Evolutionary conservation across 1,284 basidiomycete species (phyloP), one percentile per base, ranked within the genome.

Genomic region (Thecaphora thlaspeos): DNA sequence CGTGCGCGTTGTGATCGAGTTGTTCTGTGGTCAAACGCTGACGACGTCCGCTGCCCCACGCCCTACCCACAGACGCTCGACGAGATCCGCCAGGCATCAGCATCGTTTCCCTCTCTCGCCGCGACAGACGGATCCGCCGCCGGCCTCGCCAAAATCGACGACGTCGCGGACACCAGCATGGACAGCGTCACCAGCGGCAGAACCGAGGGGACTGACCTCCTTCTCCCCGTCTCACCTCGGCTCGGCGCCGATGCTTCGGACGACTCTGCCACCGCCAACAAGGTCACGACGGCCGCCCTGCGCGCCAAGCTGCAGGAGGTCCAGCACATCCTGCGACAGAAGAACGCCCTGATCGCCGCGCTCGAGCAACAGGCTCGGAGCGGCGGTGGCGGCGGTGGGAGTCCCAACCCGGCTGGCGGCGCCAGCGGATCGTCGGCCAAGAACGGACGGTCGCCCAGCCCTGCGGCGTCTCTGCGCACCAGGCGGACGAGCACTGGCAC

Each of bases 41-140:
- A 64, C 43, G 53, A 59, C n/a, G 56, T 55, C 40, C 42, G 59
- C 45, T 64, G 56, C 18, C 47, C 55, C 34, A 64, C 59, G 28
- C 55, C 61, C 11, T 59, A 55, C 3, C 56, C 56, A 0, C 18
- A 57, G 10, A 60, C 57, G 14, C 41, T 45, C 1, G 37, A 44
- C 1, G 43, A 41, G 11, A 17, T 63, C 5, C 24, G 42, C 26
- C 44, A 49, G 24, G 17, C 51, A 1, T 46, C 48, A 4, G 55
- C 54, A 24, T 4, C 32, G 32, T 14, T 17, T 17, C 32, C 32
- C 12, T 4, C 32, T 3, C 3, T 14, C 3, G 11, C 32, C 11
- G 7, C 15, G 5, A 15, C 32, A 14, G 32, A 34, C 4, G 32
- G 4, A 11, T 14, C 15, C 12, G 11, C 32, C 4, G 32, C 10